A percentile compares a stretch with the other conserved stretches of the same genome.
phyloP scores from a whole-genome alignment of 108 stramenopile species.

The Cyclotella kingstonii region DNA sequence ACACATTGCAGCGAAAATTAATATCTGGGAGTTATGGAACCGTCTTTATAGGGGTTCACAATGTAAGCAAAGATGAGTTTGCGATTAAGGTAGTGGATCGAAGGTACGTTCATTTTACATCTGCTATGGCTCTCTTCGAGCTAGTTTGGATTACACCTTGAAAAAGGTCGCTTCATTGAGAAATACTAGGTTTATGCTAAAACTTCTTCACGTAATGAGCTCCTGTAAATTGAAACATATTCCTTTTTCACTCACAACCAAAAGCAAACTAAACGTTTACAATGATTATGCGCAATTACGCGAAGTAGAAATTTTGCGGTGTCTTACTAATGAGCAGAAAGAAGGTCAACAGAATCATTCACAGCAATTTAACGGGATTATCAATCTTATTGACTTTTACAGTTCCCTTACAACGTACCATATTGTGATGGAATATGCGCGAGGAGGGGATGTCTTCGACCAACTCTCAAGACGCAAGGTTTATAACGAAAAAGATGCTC shows the following conservation, averaged over 20 bases:
- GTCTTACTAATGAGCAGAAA: slow-evolving; percentile 6
- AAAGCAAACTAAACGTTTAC: slow-evolving; percentile 35
- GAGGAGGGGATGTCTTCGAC: slow-evolving; percentile 97
- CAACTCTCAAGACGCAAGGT: slow-evolving; percentile 67
- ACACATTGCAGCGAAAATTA: slow-evolving; percentile 47
- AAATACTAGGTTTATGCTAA: slow-evolving; percentile 37
- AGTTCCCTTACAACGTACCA: slow-evolving; percentile 60
- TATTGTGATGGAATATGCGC: slow-evolving; percentile 82
- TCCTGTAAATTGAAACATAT: slow-evolving; percentile 2
- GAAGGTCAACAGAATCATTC: neutral
- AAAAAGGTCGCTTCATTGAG: neutral
- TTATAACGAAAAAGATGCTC: slow-evolving; percentile 90
- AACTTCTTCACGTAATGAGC: too few species aligned
- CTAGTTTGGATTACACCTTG: neutral
- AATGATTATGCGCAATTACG: slow-evolving; percentile 60
- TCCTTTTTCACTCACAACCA: too few species aligned
- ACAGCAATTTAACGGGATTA: slow-evolving; percentile 44
- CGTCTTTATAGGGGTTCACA: slow-evolving; percentile 59
- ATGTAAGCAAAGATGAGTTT: slow-evolving; percentile 33
- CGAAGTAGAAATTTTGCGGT: slow-evolving; percentile 63
- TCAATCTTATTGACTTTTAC: slow-evolving; percentile 84
- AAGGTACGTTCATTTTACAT: slow-evolving; percentile 44
- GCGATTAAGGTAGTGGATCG: slow-evolving; percentile 76
- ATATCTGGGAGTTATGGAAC: slow-evolving; percentile 68
- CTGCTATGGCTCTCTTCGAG: too few species aligned